These are phyloP conservation scores for Nasturtium officinale DNA, from an alignment of 345 rosid genomes.

Conservation along the genomic window DNA sequence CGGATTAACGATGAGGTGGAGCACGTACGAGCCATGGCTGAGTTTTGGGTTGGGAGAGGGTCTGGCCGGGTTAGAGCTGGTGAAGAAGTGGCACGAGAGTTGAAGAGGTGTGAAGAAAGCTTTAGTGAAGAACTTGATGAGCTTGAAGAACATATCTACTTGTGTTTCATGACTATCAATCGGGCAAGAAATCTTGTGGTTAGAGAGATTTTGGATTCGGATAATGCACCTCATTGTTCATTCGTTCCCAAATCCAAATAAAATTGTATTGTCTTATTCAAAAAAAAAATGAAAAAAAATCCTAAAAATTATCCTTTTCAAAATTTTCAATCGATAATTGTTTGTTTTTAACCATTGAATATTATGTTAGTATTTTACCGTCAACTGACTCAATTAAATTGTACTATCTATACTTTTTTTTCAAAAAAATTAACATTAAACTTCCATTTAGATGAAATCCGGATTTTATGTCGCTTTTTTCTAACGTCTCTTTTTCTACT, in stretches of 20 bases:
- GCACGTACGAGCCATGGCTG: slow-evolving; percentile 51
- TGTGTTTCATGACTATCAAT: slow-evolving; percentile 82
- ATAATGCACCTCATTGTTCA: slow-evolving; percentile 31
- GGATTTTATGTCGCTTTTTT: too few relatives aligned
- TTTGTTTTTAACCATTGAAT: too few relatives aligned
- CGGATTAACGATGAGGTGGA: slow-evolving; percentile 70
- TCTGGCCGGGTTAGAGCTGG: slow-evolving; percentile 50
- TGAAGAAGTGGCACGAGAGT: slow-evolving; percentile 56
- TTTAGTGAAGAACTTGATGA: slow-evolving; percentile 70
- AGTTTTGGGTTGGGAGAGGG: slow-evolving; percentile 59
- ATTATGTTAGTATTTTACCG: too few relatives aligned
- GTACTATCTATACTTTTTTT: too few relatives aligned
- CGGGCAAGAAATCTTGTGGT: slow-evolving; percentile 69
- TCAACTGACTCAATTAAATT: too few relatives aligned
- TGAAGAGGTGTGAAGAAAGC: slow-evolving; percentile 52
- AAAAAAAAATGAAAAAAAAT: too few relatives aligned
- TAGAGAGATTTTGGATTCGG: slow-evolving; percentile 51
- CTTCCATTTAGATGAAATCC: too few relatives aligned
- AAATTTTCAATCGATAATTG: too few relatives aligned
- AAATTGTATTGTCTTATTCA: slow-evolving; percentile 12
- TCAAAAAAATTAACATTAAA: too few relatives aligned
- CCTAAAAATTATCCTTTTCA: too few relatives aligned
- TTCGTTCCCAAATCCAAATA: slow-evolving; percentile 33
- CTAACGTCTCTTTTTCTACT: too few relatives aligned
- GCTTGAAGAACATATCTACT: slow-evolving; percentile 76